Evolutionary conservation across 768 basidiomycete species (phyloP), one percentile per base, ranked within the genome.

Genomic region (Hygrocybe punicea): DNA sequence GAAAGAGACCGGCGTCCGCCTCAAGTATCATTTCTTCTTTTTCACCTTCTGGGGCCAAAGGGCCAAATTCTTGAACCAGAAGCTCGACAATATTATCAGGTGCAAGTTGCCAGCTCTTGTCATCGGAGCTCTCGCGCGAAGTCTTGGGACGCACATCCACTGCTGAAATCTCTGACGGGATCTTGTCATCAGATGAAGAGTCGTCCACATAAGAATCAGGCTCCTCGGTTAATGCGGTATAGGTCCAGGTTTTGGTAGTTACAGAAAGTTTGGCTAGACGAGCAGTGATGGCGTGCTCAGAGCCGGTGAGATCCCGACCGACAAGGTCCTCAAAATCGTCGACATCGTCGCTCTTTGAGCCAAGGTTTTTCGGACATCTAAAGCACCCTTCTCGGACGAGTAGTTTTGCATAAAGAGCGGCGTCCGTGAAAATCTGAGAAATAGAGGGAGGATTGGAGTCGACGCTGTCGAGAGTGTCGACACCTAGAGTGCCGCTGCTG

Each of bases 21-120:
- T 86, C 83, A 2, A 79, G 66, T 2, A 87, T 50, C 16, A 86
- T 63, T 59, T 78, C 80, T 53, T 82, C 80, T 59, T 81, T 74
- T 23, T 74, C 73, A 5, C 66, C 76, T 9, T 74, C 72, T 1
- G 67, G 62, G 8, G 77, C 74, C 21, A 86, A 69, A 2, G 76
- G 63, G 0, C 86, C 86, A 61, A 85, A 86, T 63, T 86, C 85
- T 42, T 81, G 71, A 2, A 74, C 67, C 16, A 88, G 75, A 3
- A 85, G 72, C 17, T 67, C 63, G 11, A 86, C 63, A 47, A 85
- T 73, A 56, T 83, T 75, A 13, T 73, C 68, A 3, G 81, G 74
- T 13, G 79, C 68, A n/a, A 80, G 67, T 29, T 68, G 66, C 70
- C 73, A 67, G 33, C 24, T 35, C 16, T 46, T 19, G 35, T 25